Percentiles rank a stretch among this genome's conserved stretches.
Evolutionary conservation across 1,139 yeast genomes (phyloP).

Genomic region (Yamadazyma siamensis): DNA sequence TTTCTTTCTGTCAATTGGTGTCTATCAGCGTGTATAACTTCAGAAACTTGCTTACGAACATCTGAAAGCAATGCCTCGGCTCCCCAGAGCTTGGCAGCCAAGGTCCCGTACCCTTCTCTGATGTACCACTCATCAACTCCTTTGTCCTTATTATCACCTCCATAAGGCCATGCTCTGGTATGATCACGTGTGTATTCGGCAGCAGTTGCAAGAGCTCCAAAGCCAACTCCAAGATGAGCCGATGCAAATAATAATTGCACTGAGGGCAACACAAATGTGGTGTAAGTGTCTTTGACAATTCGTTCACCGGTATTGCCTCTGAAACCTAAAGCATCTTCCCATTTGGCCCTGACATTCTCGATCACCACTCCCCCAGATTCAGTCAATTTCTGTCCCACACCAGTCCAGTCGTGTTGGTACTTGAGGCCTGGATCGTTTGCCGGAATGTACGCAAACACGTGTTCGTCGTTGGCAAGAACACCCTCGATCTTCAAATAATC

Average conservation of each 20-base stretch:
- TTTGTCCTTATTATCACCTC: conserved; percentile 1
- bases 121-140: conserved; percentile 1
- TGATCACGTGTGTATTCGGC: conserved; percentile 1
- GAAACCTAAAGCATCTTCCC: conserved; percentile 1
- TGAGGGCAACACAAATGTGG: background rate
- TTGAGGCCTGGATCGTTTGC: conserved; percentile 1
- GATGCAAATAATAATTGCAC: background rate
- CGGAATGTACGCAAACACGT: conserved; percentile 1
- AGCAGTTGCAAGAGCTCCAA: conserved; percentile 1
- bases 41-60: background rate
- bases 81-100: conserved; percentile 1
- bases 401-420: background rate
- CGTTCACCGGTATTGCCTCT: background rate
- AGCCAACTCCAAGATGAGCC: conserved; percentile 1
- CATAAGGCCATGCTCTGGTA: conserved; percentile 1
- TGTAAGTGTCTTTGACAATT: background rate
- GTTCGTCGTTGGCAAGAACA: background rate
- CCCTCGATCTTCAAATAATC: conserved; percentile 1
- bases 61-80: background rate
- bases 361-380: conserved; percentile 1
- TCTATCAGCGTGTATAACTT: too few relatives aligned
- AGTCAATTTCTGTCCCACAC: background rate
- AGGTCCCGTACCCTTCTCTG: conserved; percentile 1
- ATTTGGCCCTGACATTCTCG: conserved; percentile 1
- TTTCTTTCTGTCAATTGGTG: too few relatives aligned